Percentiles rank a stretch among this genome's conserved stretches.
phyloP scores from a whole-genome alignment of 2,329 filamentous ascomycete genomes.

The Penicillium sp. region DNA sequence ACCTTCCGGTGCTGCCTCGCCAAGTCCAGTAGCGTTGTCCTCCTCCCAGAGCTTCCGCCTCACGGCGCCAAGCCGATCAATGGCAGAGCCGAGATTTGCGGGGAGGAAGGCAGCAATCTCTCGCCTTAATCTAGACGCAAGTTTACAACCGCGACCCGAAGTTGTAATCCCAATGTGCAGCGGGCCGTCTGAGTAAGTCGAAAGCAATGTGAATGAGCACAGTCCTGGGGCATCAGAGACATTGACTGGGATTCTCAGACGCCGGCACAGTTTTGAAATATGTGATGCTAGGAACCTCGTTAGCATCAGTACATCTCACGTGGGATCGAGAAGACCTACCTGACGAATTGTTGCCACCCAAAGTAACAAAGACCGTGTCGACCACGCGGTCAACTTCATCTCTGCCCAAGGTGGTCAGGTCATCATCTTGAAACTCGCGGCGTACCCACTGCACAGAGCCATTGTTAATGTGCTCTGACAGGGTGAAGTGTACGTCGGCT shows the following conservation, averaged over 20 bases:
- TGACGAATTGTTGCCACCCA: constrained; percentile 47
- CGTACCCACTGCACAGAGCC: constrained; percentile 41
- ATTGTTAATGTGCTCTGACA: constrained; percentile 44
- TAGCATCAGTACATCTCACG: constrained; percentile 32
- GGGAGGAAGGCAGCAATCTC: constrained; percentile 82
- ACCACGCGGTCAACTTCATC: constrained; percentile 71
- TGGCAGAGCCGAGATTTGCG: constrained; percentile 66
- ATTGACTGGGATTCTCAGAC: constrained; percentile 84
- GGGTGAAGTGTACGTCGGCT: constrained; percentile 55
- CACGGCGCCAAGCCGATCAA: constrained; percentile 69
- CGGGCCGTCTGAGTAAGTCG: constrained; percentile 82
- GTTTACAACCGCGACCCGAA: constrained; percentile 88
- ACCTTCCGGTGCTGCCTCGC: constrained; percentile 41
- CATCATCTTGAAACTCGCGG: constrained; percentile 59
- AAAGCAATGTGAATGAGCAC: constrained; percentile 84
- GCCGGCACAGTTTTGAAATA: constrained; percentile 69
- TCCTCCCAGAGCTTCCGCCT: constrained; percentile 68
- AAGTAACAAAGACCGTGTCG: constrained; percentile 87
- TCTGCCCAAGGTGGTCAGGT: constrained; percentile 72
- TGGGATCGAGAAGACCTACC: constrained; percentile 39
- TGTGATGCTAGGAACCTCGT: constrained; percentile 48
- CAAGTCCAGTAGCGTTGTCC: constrained; percentile 53
- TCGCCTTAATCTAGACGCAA: constrained; percentile 80
- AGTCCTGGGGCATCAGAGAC: constrained; percentile 80
- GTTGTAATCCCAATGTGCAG: constrained; percentile 94